Conservation (phyloP, 768 basidiomycete genomes). For the Mrakia blollopis region DNA sequence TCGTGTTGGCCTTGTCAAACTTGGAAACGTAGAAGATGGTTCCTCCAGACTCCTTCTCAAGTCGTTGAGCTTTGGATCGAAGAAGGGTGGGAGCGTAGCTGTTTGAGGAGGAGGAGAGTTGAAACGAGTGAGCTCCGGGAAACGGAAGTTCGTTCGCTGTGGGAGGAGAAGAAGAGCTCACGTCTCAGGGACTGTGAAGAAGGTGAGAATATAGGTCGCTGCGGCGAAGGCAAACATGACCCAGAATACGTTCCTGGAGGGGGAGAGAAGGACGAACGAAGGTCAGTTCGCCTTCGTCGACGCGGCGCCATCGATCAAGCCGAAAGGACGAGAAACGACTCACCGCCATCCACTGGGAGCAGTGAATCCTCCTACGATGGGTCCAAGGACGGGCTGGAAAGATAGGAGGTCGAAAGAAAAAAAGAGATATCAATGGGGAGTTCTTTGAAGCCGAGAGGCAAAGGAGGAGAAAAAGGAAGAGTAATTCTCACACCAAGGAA, state of each 20-base stretch:
- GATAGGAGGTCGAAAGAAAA: too few relatives aligned
- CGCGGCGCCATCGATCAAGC: too few relatives aligned
- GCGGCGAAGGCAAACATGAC: constrained; percentile 53
- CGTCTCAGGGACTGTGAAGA: constrained; percentile 60
- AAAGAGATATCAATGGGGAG: too few relatives aligned
- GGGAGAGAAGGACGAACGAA: too few relatives aligned
- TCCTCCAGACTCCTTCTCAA: constrained; percentile 50
- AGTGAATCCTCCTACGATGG: constrained; percentile 59
- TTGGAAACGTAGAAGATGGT: constrained; percentile 51
- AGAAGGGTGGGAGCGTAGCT: constrained; percentile 64
- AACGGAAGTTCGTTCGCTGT: background rate
- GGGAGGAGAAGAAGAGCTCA: constrained; percentile 39
- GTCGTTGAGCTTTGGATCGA: constrained; percentile 48
- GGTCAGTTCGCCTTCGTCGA: too few relatives aligned
- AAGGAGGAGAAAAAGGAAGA: too few relatives aligned
- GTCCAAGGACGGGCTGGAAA: constrained; percentile 41
- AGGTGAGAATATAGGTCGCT: constrained; percentile 49
- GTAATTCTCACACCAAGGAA: constrained; percentile 19
- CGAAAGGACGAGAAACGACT: too few relatives aligned
- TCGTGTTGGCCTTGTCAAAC: constrained; percentile 55
- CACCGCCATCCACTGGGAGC: constrained; percentile 49
- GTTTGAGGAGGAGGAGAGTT: constrained; percentile 52
- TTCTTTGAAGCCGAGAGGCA: too few relatives aligned
- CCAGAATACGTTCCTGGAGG: constrained; percentile 59
- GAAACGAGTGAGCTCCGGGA: constrained; percentile 44